Evolutionary conservation across 108 stramenopile species (phyloP), one percentile per base, ranked within the genome.

Genomic region (Parietichytrium sp.): DNA sequence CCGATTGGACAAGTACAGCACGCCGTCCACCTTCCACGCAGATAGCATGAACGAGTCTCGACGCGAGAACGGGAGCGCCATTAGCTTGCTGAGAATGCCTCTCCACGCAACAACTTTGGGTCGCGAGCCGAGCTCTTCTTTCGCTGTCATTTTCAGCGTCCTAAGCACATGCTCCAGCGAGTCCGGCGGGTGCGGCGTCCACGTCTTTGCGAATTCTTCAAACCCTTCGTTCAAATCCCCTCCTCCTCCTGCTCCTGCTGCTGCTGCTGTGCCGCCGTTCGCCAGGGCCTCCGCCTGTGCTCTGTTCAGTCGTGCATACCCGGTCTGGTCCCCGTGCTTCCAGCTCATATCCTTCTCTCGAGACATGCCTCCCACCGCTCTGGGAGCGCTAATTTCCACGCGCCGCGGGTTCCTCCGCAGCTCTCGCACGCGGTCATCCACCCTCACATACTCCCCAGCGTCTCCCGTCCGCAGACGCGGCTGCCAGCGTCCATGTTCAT

Each of bases 181-280:
- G 61, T 72, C 61, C 12, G 61, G 61, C 8, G 20, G 13, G 8
- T 33, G 61, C 45, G 61, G 61, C 38, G 61, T 72, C 61, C 61
- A 72, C 42, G 33, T 25, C 10, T 42, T 33, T 42, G 36, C 61
- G 20, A 72, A 72, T 31, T 72, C 61, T 10, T 72, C 61, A 72
- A 72, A 72, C 20, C 61, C 61, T 10, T 45, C 61, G 42, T 72
- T 72, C 10, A 72, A 42, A 1, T 72, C 61, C 23, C 38, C n/a
- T n/a, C n/a, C n/a, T n/a, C n/a, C n/a, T n/a, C n/a, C n/a, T n/a
- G n/a, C n/a, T n/a, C n/a, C n/a, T n/a, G n/a, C n/a, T n/a, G n/a
- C n/a, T n/a, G n/a, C n/a, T n/a, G n/a, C n/a, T n/a, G n/a, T n/a
- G n/a, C n/a, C n/a, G n/a, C n/a, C n/a, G n/a, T n/a, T n/a, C n/a